Base-by-base conservation (phyloP, 441 rosid species). In the Gossypium trilobum region DNA sequence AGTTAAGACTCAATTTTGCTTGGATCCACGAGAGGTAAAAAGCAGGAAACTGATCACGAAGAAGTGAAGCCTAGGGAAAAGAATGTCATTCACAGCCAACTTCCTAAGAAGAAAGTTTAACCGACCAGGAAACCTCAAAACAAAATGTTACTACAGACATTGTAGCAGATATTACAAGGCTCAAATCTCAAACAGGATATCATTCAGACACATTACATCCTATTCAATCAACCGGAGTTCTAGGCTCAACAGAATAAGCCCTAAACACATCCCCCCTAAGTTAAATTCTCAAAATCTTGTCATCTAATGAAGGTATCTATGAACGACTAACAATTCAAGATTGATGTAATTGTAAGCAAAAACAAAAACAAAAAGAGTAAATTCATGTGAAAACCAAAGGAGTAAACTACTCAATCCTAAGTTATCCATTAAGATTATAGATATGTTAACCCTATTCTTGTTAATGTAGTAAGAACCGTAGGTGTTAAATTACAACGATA, bases 131-230 rank as follows among this genome's bases (percentile, higher is more conserved):
- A 88, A 88, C 51, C 92, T 70, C 85, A 86, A 50, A 77, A 36
- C 89, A 86, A 73, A 89, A 88, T 29, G 92, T 86, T 5, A 86
- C 87, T 27, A 87, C 86, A 60, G 86, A 84, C 87, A 88, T 85
- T 0, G 91, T 85, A 2, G 86, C 87, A 0, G 90, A 85, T 44
- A 85, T 88, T 81, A 88, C 77, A 73, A 82, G 89, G 79, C 83
- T 88, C 81, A 85, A 78, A 73, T 84, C 89, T 27, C 89, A 22
- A 29, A 39, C 11, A 48, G 3, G 16, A 25, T 50, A 23, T 27
- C 5, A 31, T 42, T 25, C 6, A 33, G 2, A 23, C 39, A 62
- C 50, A 9, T 36, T 62, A 62, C 23, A 8, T 33, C 17, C 17
- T 4, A 23, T 58, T 25, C 9, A 58, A 36, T 36, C 44, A 36